phyloP scores from a whole-genome alignment of 495 filamentous ascomycete genomes.

The Acidomyces sp. region DNA sequence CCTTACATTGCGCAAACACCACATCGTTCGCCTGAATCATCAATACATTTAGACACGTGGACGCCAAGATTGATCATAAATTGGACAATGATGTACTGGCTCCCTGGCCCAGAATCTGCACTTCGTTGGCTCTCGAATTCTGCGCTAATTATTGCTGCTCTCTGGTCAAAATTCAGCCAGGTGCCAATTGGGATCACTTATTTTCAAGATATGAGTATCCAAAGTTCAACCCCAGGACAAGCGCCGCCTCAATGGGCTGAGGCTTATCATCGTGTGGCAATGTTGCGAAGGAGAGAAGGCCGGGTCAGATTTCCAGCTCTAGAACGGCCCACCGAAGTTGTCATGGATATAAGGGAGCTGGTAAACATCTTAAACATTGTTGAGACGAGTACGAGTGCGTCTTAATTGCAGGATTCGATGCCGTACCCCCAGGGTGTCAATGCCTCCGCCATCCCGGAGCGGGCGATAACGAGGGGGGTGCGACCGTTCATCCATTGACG shows the following conservation, averaged over 20 bases:
- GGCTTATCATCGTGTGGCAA: conserved; percentile 21
- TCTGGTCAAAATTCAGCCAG: conserved; percentile 20
- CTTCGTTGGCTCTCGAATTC: conserved; percentile 25
- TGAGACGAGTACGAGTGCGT: too few relatives aligned
- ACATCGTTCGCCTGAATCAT: conserved; percentile 5
- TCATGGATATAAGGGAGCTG: conserved; percentile 27
- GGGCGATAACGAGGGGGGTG: too few relatives aligned
- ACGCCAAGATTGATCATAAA: conserved; percentile 26
- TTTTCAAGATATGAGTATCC: conserved; percentile 15
- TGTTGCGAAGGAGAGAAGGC: conserved; percentile 25
- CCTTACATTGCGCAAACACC: background rate
- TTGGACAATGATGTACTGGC: conserved; percentile 33
- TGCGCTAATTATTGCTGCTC: background rate
- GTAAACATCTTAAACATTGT: conserved; percentile 5
- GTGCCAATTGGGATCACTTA: conserved; percentile 27
- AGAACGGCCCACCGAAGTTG: conserved; percentile 27
- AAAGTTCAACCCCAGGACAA: conserved; percentile 2
- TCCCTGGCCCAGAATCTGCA: conserved; percentile 28
- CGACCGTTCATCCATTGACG: too few relatives aligned
- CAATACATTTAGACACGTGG: conserved; percentile 19
- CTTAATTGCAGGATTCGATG: too few relatives aligned
- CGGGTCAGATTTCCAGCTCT: conserved; percentile 24
- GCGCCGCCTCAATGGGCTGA: conserved; percentile 23
- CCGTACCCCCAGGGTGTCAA: too few relatives aligned
- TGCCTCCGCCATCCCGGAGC: too few relatives aligned